Evolutionary conservation across 2,329 filamentous ascomycete genomes (phyloP), one percentile per base, ranked within the genome.

Genomic region (Epichloe coenophiala): DNA sequence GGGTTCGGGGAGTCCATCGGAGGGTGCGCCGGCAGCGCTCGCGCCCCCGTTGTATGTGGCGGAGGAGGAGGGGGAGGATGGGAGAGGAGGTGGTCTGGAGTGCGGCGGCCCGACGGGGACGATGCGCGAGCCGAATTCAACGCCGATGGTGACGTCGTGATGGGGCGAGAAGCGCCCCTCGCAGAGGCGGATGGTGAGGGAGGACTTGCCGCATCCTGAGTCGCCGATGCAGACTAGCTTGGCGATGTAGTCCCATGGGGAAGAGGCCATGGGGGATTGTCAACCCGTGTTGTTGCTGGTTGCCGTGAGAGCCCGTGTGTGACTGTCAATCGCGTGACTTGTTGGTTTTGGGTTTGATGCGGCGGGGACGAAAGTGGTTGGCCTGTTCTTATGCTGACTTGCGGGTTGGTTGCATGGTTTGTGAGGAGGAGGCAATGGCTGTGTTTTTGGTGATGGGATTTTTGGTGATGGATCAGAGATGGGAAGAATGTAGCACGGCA

Each of bases 181-280:
- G 73, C 91, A 96, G 56, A 97, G 86, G 56, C 91, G 88, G 65
- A 96, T 90, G 51, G 90, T 95, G 59, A 96, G 80, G 88, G 88
- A 81, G 55, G 88, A 95, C 75, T 98, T 98, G 63, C 93, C 93
- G 65, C 88, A 95, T 65, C 90, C 93, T 44, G 86, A 93, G 73
- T 97, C 93, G 67, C 93, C 93, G 63, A 98, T 89, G 72, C 88
- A 95, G 64, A 97, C 91, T 61, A 98, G 87, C 71, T 98, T 98
- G 68, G 91, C 90, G 65, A 97, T 98, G 74, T 94, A 97, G 73
- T 97, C 89, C 91, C 91, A 97, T 68, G 88, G 84, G 63, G 83
- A 78, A 56, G 71, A 67, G 63, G 76, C 76, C 77, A 81, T 81
- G 17, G 17, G 65, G 55, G 51, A 43, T 31, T 4, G 1, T 9